phyloP scores from a whole-genome alignment of 148 eudicot species.

The Dianthus caryophyllus region DNA sequence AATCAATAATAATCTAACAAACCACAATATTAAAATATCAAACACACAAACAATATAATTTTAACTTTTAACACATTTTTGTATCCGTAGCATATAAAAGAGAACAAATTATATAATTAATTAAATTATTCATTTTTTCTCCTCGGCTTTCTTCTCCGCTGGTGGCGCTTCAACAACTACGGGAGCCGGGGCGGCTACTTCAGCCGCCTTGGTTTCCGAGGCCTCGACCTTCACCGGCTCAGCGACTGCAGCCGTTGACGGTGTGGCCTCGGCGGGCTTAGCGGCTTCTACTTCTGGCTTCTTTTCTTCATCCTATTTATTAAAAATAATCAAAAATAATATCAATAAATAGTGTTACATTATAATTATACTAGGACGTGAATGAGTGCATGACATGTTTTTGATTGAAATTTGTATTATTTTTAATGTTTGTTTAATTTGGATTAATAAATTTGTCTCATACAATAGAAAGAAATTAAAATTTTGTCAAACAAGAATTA shows the following conservation, averaged over 20 bases:
- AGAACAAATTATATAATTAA: background rate
- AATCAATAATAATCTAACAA: slow-evolving; percentile 9
- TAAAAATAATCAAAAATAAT: background rate
- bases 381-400: background rate
- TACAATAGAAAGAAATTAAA: too few species aligned
- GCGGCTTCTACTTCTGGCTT: slow-evolving; percentile 15
- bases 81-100: background rate
- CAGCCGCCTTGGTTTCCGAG: slow-evolving; percentile 15
- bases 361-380: too few species aligned
- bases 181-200: slow-evolving; percentile 7
- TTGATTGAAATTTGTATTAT: too few species aligned
- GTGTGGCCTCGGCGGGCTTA: slow-evolving; percentile 12
- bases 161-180: slow-evolving; percentile 10
- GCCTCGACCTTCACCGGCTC: slow-evolving; percentile 21
- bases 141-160: slow-evolving; percentile 12
- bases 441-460: too few species aligned
- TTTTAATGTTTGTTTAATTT: too few species aligned
- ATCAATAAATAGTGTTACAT: too few species aligned
- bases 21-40: slow-evolving; percentile 1
- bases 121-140: slow-evolving; percentile 1
- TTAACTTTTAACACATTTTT: background rate
- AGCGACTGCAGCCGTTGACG: background rate
- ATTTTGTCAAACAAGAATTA: too few species aligned
- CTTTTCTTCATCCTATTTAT: slow-evolving; percentile 22
- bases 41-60: slow-evolving; percentile 4